Base-by-base conservation (phyloP, 2,329 filamentous ascomycete genomes). In the Verruconis gallopava region DNA sequence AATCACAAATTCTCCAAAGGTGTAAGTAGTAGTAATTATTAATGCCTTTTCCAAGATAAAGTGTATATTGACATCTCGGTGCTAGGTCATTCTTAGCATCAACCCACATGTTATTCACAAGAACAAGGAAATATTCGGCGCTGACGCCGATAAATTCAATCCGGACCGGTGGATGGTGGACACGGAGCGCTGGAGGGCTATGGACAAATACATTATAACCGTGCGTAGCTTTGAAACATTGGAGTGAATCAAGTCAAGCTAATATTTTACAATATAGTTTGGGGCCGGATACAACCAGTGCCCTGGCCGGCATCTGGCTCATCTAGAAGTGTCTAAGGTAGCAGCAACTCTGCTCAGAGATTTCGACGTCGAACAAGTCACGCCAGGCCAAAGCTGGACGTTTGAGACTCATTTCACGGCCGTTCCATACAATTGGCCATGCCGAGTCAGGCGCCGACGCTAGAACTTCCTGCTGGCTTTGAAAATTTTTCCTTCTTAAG, bases 241-340 rank as follows among this genome's bases (percentile, higher is more conserved):
- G n/a, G n/a, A n/a, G n/a, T n/a, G n/a, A 14, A 17, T 22, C 21
- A 25, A n/a, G 11, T 40, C 28, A 12, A 13, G 21, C 37, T 40
- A 12, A 40, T 2, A 2, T 36, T 2, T n/a, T n/a, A n/a, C n/a
- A n/a, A n/a, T 6, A 14, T 9, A 52, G 46, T 64, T 59, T 46
- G 59, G 59, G 17, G 55, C 55, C 4, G 59, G 62, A 5, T 62
- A 61, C 32, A 56, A 54, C 18, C 49, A 51, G 33, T 64, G 59
- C 37, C 54, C 55, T 14, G 60, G 61, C 0, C 53, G 54, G 14
- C 54, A 61, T 32, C 50, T 63, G 4, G 59, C 58, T 5, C 52
- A 55, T 34, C 46, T 63, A 22, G 55, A 64, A 47, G 44, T 62
- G 4, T 51, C 47, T 15, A 63, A 65, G 46, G 46, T 58, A n/a